Conservation (phyloP, 225 moss, liverwort and hornwort species). For the Marchantia paleacea region DNA sequence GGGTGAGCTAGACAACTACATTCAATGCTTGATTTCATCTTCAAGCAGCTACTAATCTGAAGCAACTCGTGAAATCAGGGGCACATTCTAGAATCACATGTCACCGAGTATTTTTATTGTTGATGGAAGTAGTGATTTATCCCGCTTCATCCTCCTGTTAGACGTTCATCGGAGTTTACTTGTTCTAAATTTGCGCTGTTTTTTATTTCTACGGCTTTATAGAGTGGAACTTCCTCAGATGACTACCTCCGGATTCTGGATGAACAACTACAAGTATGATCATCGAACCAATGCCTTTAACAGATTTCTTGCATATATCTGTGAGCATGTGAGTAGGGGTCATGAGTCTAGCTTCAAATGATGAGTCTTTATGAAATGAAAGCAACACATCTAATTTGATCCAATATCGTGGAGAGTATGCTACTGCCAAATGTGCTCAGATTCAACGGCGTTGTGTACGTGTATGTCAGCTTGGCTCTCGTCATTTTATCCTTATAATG, state of each 20-base stretch:
- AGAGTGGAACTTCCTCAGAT: conserved; percentile 78
- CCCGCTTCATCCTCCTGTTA: neutral
- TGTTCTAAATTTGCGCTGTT: neutral
- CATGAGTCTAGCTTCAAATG: neutral
- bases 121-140: neutral
- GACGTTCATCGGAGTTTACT: neutral
- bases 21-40: neutral
- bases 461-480: neutral
- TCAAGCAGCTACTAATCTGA: neutral
- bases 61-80: neutral
- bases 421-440: neutral
- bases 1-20: conserved; percentile 44
- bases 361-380: conserved; percentile 1
- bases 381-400: neutral
- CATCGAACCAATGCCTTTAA: neutral
- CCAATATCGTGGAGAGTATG: neutral
- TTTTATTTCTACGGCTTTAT: neutral
- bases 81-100: neutral
- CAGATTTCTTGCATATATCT: neutral
- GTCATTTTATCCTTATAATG: neutral
- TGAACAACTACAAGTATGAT: conserved; percentile 62
- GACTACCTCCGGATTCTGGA: conserved; percentile 60
- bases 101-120: neutral
- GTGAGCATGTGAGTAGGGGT: neutral
- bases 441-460: neutral